Evolutionary conservation across 257 asterid genomes (phyloP).

Genomic region (Asclepias syriaca): DNA sequence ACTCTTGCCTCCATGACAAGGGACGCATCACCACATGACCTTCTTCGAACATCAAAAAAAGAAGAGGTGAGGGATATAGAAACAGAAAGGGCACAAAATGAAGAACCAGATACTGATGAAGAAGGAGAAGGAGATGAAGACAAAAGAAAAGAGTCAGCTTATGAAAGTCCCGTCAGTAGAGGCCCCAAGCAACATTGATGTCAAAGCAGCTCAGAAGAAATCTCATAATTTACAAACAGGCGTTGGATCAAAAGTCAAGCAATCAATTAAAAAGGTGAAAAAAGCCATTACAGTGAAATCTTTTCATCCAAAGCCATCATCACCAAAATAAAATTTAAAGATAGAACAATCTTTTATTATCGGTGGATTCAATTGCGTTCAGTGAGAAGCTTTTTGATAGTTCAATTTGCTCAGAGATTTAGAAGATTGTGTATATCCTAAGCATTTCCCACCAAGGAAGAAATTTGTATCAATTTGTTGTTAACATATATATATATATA

Average conservation of each 20-base stretch:
- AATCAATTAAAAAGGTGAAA: conserved; percentile 84
- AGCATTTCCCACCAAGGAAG: not conserved
- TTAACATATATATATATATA: no score
- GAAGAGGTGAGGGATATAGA: conserved; percentile 29
- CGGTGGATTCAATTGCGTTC: not conserved
- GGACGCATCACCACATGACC: conserved; percentile 26
- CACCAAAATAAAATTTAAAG: conserved; percentile 38
- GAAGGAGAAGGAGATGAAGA: conserved; percentile 35
- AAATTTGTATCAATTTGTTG: no score
- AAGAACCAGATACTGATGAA: conserved; percentile 31
- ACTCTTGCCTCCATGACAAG: not conserved
- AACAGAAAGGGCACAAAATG: conserved; percentile 23
- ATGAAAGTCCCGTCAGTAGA: conserved; percentile 60
- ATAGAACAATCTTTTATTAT: not conserved
- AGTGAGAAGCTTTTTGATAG: not conserved
- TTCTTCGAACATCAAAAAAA: conserved; percentile 26
- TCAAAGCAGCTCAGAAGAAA: conserved; percentile 57
- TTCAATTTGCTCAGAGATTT: not conserved
- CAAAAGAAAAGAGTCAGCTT: conserved; percentile 25
- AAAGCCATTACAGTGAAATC: conserved; percentile 77
- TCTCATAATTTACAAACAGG: conserved; percentile 73
- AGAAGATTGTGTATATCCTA: not conserved
- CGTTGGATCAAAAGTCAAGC: conserved; percentile 86
- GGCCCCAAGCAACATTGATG: conserved; percentile 42
- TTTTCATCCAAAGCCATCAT: conserved; percentile 48